These are phyloP conservation scores for Colletotrichum scovillei DNA, from an alignment of 2,329 filamentous ascomycete species.

Conservation along the genomic window DNA sequence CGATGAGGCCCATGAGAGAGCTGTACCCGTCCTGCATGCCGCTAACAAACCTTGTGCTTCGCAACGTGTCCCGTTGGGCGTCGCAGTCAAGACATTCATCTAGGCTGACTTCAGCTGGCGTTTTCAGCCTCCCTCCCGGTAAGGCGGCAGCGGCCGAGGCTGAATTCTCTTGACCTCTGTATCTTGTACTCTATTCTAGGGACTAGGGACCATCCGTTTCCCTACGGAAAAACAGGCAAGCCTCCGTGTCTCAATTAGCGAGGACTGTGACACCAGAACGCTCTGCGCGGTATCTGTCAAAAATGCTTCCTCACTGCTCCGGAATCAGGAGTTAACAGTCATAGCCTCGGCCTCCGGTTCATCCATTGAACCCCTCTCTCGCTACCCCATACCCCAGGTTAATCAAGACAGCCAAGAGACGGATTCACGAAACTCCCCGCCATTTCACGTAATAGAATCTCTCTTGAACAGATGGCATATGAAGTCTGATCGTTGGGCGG, in stretches of 20 bases:
- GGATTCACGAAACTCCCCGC: background rate
- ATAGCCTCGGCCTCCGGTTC: background rate
- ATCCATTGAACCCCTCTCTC: background rate
- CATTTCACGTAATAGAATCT: slow-evolving; percentile 7
- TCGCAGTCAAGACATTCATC: background rate
- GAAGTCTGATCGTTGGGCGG: background rate
- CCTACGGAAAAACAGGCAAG: background rate
- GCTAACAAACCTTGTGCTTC: background rate
- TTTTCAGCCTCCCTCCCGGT: background rate
- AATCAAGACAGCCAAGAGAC: background rate
- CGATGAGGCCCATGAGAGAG: background rate
- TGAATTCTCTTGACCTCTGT: background rate
- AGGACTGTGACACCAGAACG: background rate
- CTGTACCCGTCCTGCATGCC: background rate
- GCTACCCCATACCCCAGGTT: slow-evolving; percentile 22
- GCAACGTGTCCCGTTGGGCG: background rate
- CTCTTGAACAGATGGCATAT: background rate
- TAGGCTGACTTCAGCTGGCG: background rate
- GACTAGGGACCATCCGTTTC: background rate
- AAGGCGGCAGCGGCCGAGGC: background rate
- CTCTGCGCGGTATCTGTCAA: slow-evolving; percentile 2
- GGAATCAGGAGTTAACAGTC: too few species aligned
- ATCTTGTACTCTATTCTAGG: background rate
- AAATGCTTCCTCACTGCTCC: background rate
- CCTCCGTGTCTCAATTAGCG: background rate